Evolutionary conservation across 768 basidiomycete species (phyloP), one percentile per base, ranked within the genome.

Genomic region (Boletellus sp.): DNA sequence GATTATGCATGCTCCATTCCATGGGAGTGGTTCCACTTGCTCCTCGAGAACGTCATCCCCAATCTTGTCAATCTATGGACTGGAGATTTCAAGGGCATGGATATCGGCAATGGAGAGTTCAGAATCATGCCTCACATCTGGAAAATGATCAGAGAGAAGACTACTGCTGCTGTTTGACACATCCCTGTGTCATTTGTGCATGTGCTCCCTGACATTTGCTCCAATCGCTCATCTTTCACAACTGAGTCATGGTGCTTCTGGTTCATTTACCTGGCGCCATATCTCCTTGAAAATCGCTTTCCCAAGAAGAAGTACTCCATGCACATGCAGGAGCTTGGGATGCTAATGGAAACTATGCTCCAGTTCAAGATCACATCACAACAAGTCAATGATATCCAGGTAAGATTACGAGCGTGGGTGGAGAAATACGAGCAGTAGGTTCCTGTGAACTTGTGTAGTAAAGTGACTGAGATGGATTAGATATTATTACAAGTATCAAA

Each of bases 1-100:
- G 58, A 59, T 6, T 72, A 75, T 52, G 71, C 77, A 1, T 1
- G 17, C 4, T 72, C 72, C 13, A 73, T 76, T 19, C 76, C 75
- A 0, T 70, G 72, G 51, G 76, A 80, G 44, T 75, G 77, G 60
- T 78, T 79, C 72, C 78, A 81, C 45, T 64, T 76, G 0, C 60
- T 78, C 20, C 73, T 60, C 55, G 74, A 76, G 51, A 79, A 79
- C 51, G 40, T 76, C 1, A 52, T 76, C 23, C 59, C 55, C 19
- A 74, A 72, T 42, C 63, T 81, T 2, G 56, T 78, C 28, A n/a
- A 48, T 0, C 55, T 74, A 0, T 74, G 74, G 74, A 72, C 63
- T 1, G 73, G 74, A 0, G 50, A 58, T 13, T 77, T 64, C 64
- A 78, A 78, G 53, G 70, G 55, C 7, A 55, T 76, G 2, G 64